A percentile compares a stretch with the other conserved stretches of the same genome.
phyloP scores from a whole-genome alignment of 148 eudicot species.

The Fallopia convolvulus region DNA sequence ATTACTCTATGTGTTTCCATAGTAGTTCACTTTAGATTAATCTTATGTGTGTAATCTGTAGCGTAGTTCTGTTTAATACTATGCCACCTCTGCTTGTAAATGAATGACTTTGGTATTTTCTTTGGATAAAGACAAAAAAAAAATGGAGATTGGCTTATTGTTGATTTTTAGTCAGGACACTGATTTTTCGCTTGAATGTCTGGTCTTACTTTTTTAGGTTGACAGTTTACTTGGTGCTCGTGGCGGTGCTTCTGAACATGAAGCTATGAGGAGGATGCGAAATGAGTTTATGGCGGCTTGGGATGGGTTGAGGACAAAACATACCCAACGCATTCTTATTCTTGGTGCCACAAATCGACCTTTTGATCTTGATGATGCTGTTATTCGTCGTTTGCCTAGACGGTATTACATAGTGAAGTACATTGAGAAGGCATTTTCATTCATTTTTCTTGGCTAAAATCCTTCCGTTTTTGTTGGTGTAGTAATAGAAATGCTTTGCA shows the following conservation, averaged over 20 bases:
- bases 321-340: conserved; percentile 84
- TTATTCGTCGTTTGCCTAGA: conserved; percentile 90
- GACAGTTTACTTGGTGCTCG: conserved; percentile 99
- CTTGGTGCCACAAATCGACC: conserved; percentile 99
- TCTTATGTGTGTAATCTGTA: background rate
- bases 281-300: conserved; percentile 99
- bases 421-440: background rate
- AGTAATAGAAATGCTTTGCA: background rate
- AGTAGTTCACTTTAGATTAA: background rate
- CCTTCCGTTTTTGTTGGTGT: background rate
- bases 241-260: conserved; percentile 94
- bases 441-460: background rate
- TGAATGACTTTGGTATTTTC: background rate
- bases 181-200: background rate
- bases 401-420: conserved; percentile 29
- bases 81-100: background rate
- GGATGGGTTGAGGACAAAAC: conserved; percentile 98
- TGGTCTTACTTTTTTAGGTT: conserved; percentile 37
- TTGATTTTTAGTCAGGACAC: background rate
- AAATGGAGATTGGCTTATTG: background rate
- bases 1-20: background rate
- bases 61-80: background rate
- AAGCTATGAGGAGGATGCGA: conserved; percentile 96
- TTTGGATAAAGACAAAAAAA: background rate
- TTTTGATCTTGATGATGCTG: conserved; percentile 99